A percentile compares a stretch with the other conserved stretches of the same genome.
These are phyloP conservation scores for Russula sp. DNA, from an alignment of 768 basidiomycete genomes.

Conservation along the genomic window DNA sequence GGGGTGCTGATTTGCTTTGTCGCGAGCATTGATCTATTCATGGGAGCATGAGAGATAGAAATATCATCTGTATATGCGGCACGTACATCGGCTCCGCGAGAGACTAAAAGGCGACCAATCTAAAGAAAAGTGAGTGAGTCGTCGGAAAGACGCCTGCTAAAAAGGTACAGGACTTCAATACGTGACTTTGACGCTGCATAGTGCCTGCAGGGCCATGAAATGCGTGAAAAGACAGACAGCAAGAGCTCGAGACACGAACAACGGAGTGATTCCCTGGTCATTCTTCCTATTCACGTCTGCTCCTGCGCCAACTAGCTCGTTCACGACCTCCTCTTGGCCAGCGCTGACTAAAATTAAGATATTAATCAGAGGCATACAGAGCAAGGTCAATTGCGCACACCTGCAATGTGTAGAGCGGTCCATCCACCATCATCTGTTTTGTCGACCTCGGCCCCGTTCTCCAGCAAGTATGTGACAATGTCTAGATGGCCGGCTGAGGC, in stretches of 20 bases:
- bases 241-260: slow-evolving; percentile 51
- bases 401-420: slow-evolving; percentile 78
- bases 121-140: slow-evolving; percentile 38
- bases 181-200: slow-evolving; percentile 92
- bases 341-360: slow-evolving; percentile 60
- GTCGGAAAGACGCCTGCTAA: background rate
- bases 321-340: slow-evolving; percentile 70
- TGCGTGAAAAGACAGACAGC: slow-evolving; percentile 16
- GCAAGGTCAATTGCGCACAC: slow-evolving; percentile 38
- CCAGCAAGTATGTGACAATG: slow-evolving; percentile 63
- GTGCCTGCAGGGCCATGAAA: slow-evolving; percentile 51
- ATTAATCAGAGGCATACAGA: background rate
- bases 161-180: slow-evolving; percentile 55
- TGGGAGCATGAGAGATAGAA: slow-evolving; percentile 37
- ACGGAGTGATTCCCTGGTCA: slow-evolving; percentile 76
- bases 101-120: slow-evolving; percentile 85
- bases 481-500: slow-evolving; percentile 70
- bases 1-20: slow-evolving; percentile 89
- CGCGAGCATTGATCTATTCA: slow-evolving; percentile 84
- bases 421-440: slow-evolving; percentile 65
- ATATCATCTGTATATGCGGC: slow-evolving; percentile 30
- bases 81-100: slow-evolving; percentile 88
- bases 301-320: slow-evolving; percentile 76
- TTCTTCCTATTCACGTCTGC: slow-evolving; percentile 80
- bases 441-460: slow-evolving; percentile 67